A percentile compares a stretch with the other conserved stretches of the same genome.
Conservation (phyloP, 148 eudicot species). For the Spergularia bocconei region DNA sequence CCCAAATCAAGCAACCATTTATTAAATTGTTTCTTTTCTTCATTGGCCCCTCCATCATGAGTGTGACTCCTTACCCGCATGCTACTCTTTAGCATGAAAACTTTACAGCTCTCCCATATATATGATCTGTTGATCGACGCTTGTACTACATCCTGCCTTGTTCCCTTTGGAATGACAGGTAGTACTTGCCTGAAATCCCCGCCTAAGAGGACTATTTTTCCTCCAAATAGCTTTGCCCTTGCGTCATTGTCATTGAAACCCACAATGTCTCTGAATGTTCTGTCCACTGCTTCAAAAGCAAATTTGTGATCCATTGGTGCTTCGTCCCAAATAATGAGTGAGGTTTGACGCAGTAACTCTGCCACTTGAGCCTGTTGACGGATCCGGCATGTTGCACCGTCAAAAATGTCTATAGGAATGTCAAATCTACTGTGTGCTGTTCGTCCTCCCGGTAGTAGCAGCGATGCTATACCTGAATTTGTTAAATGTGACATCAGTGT, state of each 20-base stretch:
- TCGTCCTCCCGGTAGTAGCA: background rate
- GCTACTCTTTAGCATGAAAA: background rate
- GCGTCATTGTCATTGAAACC: no score
- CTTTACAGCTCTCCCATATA: background rate
- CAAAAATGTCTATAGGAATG: no score
- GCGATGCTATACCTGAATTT: background rate
- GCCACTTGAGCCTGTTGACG: background rate
- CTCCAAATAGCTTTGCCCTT: background rate
- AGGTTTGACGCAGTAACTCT: background rate
- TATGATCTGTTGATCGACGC: background rate
- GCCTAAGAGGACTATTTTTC: conserved; percentile 4
- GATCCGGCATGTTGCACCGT: background rate
- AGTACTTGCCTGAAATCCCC: conserved; percentile 2
- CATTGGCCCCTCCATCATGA: background rate
- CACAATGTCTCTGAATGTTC: background rate
- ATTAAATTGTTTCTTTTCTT: background rate
- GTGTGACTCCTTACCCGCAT: background rate
- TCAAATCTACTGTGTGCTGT: no score
- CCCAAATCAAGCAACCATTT: background rate
- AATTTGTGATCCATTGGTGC: background rate
- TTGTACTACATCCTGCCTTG: background rate
- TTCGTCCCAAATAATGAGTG: no score
- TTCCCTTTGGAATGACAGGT: background rate
- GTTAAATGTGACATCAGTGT: no score
- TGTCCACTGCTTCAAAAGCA: background rate